Percentiles rank a stretch among this genome's conserved stretches.
Evolutionary conservation across 2,329 filamentous ascomycete species (phyloP).

Genomic region (Cercospora zeina): DNA sequence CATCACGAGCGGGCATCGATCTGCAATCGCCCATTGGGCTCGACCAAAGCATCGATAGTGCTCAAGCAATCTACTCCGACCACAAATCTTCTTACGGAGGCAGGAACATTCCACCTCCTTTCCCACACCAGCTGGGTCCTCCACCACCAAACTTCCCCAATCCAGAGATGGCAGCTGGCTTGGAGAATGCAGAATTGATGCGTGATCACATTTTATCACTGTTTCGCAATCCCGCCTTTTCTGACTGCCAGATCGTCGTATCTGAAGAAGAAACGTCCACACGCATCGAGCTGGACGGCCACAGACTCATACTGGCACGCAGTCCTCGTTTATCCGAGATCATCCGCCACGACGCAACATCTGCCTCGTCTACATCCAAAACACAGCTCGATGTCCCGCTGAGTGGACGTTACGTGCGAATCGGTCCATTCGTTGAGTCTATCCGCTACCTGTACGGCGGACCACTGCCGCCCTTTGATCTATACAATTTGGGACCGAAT

Average conservation of each 20-base stretch:
- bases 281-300: constrained; percentile 32
- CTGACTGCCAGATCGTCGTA: constrained; percentile 40
- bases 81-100: constrained; percentile 17
- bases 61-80: constrained; percentile 21
- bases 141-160: constrained; percentile 27
- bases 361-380: constrained; percentile 20
- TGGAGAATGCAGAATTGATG: constrained; percentile 37
- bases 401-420: constrained; percentile 28
- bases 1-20: constrained; percentile 28
- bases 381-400: constrained; percentile 29
- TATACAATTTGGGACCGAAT: constrained; percentile 19
- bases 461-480: constrained; percentile 32
- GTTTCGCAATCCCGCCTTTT: constrained; percentile 34
- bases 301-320: constrained; percentile 38
- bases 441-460: constrained; percentile 40
- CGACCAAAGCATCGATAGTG: constrained; percentile 22
- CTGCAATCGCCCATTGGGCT: constrained; percentile 29
- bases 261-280: constrained; percentile 27
- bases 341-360: constrained; percentile 27
- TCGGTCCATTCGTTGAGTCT: constrained; percentile 34
- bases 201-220: constrained; percentile 36
- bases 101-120: constrained; percentile 18
- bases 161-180: constrained; percentile 27
- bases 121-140: constrained; percentile 25
- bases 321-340: constrained; percentile 34